Evolutionary conservation across 306 rosid species (phyloP).

Genomic region (Lotus japonicus): DNA sequence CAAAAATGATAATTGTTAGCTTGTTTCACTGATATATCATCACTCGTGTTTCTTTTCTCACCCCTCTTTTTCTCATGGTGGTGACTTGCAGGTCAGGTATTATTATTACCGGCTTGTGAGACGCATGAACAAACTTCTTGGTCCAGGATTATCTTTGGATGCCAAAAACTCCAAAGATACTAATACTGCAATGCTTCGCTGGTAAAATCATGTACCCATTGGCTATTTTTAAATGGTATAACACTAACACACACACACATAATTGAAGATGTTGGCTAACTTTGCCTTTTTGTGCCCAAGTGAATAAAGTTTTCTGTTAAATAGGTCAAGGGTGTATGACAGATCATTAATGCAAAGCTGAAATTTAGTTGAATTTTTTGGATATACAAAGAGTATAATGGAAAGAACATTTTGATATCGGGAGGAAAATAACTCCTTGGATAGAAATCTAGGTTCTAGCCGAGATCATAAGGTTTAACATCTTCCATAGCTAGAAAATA

Average conservation of each 20-base stretch:
- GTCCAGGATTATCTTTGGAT: constrained; percentile 86
- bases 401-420: background rate
- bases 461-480: background rate
- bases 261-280: background rate
- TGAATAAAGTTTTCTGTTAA: background rate
- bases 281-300: background rate
- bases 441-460: background rate
- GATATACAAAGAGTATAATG: background rate
- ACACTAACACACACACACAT: background rate
- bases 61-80: background rate
- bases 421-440: background rate
- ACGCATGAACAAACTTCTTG: constrained; percentile 97
- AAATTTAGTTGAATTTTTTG: background rate
- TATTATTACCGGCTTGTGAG: constrained; percentile 97
- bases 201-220: constrained; percentile 44
- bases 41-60: constrained; percentile 11
- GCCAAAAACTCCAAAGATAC: constrained; percentile 93
- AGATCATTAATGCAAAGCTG: background rate
- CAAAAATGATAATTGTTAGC: background rate
- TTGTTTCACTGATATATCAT: background rate
- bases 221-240: background rate
- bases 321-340: background rate
- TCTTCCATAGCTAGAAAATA: background rate
- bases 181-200: constrained; percentile 96
- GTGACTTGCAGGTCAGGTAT: constrained; percentile 68